A percentile compares a stretch with the other conserved stretches of the same genome.
Conservation (phyloP, 306 rosid species). For the Acmispon strigosus region DNA sequence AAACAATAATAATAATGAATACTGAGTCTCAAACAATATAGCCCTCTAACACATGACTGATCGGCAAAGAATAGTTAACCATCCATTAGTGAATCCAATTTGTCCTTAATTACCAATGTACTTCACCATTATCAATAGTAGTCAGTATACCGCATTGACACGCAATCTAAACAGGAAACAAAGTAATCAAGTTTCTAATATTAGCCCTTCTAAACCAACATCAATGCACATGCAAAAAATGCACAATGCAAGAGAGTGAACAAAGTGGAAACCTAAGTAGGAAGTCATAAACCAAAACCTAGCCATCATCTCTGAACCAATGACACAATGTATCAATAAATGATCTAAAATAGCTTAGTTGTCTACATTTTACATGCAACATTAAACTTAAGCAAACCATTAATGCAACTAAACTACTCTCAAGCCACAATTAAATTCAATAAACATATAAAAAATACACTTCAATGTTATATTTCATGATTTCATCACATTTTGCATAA, state of each 20-base stretch:
- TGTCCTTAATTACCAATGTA: not conserved
- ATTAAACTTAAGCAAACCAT: not conserved
- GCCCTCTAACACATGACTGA: not conserved
- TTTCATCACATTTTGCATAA: not conserved
- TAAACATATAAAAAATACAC: not conserved
- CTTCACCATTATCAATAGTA: too few relatives aligned
- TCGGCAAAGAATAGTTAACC: not conserved
- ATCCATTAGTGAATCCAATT: slow-evolving; percentile 8
- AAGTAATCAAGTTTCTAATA: not conserved
- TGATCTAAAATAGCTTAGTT: not conserved
- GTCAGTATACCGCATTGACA: too few relatives aligned
- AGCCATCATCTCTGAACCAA: slow-evolving; percentile 10
- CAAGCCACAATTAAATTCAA: not conserved
- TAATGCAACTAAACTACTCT: not conserved
- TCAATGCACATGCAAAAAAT: not conserved
- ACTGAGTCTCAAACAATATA: not conserved
- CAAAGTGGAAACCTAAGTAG: not conserved
- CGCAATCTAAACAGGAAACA: not conserved
- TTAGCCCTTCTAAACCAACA: slow-evolving; percentile 6
- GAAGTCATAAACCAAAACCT: not conserved
- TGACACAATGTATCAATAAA: not conserved
- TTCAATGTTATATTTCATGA: not conserved
- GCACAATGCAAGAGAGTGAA: not conserved
- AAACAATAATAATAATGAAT: not conserved
- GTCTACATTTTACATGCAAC: not conserved